Conservation (phyloP, 2,329 filamentous ascomycete species). For the Stagonosporopsis vannaccii region DNA sequence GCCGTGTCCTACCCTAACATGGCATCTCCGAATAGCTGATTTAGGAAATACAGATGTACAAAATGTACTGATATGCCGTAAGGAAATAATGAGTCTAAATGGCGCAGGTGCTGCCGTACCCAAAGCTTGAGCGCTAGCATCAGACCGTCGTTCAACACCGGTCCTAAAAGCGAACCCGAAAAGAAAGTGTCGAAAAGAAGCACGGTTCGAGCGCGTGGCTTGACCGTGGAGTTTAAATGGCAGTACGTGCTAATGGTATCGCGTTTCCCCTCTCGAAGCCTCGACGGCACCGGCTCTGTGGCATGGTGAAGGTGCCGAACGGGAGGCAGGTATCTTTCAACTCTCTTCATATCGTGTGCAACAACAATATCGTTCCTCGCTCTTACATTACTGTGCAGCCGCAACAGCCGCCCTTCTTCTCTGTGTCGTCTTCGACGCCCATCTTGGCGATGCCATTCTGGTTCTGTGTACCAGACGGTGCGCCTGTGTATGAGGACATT, state of each 20-base stretch:
- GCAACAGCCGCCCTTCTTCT: slow-evolving; percentile 83
- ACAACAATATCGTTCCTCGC: slow-evolving; percentile 18
- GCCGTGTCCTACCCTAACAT: slow-evolving; percentile 27
- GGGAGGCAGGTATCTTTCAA: slow-evolving; percentile 37
- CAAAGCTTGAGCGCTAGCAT: slow-evolving; percentile 29
- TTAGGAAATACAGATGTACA: slow-evolving; percentile 39
- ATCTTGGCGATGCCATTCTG: slow-evolving; percentile 73
- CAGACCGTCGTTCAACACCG: slow-evolving; percentile 43
- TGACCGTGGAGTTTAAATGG: slow-evolving; percentile 37
- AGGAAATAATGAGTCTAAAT: slow-evolving; percentile 38
- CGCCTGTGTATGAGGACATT: slow-evolving; percentile 86
- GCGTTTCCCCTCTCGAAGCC: slow-evolving; percentile 34
- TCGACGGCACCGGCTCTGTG: slow-evolving; percentile 29
- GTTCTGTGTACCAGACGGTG: slow-evolving; percentile 60
- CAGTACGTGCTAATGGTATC: slow-evolving; percentile 48
- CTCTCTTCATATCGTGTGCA: slow-evolving; percentile 22
- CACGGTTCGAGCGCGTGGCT: slow-evolving; percentile 20
- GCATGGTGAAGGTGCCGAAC: slow-evolving; percentile 36
- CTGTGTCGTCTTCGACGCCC: slow-evolving; percentile 75
- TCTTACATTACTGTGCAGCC: slow-evolving; percentile 83
- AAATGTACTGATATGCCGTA: slow-evolving; percentile 39
- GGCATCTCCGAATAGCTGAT: slow-evolving; percentile 26
- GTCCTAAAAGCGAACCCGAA: slow-evolving; percentile 32
- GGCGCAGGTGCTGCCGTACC: slow-evolving; percentile 27
- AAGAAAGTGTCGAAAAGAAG: slow-evolving; percentile 35